These are phyloP conservation scores for Dothistroma pini DNA, from an alignment of 2,329 filamentous ascomycete species.

Conservation along the genomic window DNA sequence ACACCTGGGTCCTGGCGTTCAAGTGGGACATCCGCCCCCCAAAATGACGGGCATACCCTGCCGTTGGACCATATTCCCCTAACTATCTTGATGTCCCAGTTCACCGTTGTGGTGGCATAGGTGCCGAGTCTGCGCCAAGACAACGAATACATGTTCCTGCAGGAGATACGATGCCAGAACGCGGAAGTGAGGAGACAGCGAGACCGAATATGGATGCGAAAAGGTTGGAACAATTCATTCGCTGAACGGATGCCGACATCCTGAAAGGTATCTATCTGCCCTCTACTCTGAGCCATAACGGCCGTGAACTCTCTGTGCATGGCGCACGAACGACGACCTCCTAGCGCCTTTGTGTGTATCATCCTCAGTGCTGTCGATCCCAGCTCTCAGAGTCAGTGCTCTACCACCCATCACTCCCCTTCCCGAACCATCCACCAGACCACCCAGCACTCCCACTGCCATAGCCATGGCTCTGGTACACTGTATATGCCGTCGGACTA, in stretches of 20 bases:
- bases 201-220: slow-evolving; percentile 22
- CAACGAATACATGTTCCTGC: no score
- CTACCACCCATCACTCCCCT: background rate
- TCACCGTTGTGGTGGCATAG: no score
- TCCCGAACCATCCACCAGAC: background rate
- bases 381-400: background rate
- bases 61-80: no score
- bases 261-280: background rate
- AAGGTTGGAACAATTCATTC: background rate
- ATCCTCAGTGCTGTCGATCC: background rate
- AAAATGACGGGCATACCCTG: no score
- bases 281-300: background rate
- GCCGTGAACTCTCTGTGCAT: background rate
- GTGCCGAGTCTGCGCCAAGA: no score
- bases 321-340: background rate
- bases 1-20: no score
- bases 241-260: background rate
- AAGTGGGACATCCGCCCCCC: no score
- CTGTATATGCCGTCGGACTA: background rate
- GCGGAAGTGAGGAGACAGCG: no score
- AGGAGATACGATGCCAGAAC: no score
- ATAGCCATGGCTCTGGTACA: background rate
- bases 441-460: background rate
- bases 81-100: no score
- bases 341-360: background rate